Evolutionary conservation across 2,329 filamentous ascomycete species (phyloP), one percentile per base, ranked within the genome.

Genomic region (Aspergillus arachidicola): DNA sequence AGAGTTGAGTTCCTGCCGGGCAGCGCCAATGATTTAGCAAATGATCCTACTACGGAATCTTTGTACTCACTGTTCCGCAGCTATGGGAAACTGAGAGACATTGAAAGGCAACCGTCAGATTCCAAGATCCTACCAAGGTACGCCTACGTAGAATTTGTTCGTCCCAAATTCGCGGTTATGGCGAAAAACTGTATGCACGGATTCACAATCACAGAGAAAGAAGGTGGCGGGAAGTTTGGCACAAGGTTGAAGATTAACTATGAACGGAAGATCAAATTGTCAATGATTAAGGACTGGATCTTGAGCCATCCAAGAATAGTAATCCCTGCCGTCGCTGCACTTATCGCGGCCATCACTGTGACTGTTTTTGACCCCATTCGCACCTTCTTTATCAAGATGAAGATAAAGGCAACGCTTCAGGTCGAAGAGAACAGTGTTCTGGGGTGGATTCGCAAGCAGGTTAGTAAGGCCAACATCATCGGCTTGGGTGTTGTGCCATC

Each of bases 111-210:
- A 73, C 87, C 93, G 0, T 88, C 90, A 3, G 94, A 97, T 72
- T 96, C 93, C 12, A 97, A 97, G 76, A 82, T 93, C 1, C 73
- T 91, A 3, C 94, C 95, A 0, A 89, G 89, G 70, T 97, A 88
- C 76, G 93, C 94, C 0, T 87, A 88, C 59, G 78, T 98, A 26
- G 91, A 93, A 72, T 98, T 95, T 71, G 83, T 87, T 1, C 84
- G 86, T 9, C 83, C 91, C 16, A 86, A 91, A 41, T 90, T 91
- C 71, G 90, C 93, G 7, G 90, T 96, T 60, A 93, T 95, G 87
- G 93, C 94, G 0, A 90, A 92, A 70, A 97, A 96, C 71, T 98
- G 94, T 72, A 85, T 97, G 80, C 95, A 99, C 75, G 94, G 94
- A 0, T 91, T 91, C 64, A 82, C 89, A 3, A 87, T 97, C 1